phyloP scores from a whole-genome alignment of 2,329 filamentous ascomycete species.

The Xylariaceae sp. region DNA sequence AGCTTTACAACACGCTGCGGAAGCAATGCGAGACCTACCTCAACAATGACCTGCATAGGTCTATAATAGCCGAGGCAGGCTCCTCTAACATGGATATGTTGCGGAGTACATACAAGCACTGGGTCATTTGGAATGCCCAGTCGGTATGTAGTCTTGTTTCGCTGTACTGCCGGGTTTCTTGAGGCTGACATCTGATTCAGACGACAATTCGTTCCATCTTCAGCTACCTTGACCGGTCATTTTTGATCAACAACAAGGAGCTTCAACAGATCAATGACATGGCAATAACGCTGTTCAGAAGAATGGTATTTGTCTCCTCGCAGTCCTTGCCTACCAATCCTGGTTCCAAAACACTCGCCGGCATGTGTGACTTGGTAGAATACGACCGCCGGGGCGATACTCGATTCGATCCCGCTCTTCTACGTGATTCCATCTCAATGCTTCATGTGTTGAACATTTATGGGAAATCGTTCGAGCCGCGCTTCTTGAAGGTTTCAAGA shows the following conservation, averaged over 20 bases:
- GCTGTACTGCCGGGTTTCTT: not conserved
- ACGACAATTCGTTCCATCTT: conserved; percentile 83
- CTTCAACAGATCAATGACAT: conserved; percentile 78
- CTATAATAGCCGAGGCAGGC: conserved; percentile 54
- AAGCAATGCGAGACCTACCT: conserved; percentile 70
- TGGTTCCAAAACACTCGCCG: conserved; percentile 48
- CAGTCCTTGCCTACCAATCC: conserved; percentile 33
- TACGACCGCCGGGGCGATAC: conserved; percentile 65
- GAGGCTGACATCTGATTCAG: conserved; percentile 17
- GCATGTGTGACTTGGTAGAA: conserved; percentile 76
- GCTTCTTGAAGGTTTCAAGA: conserved; percentile 69
- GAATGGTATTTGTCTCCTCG: conserved; percentile 50
- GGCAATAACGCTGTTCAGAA: conserved; percentile 74
- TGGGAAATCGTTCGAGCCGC: conserved; percentile 75
- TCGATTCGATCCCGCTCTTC: conserved; percentile 64
- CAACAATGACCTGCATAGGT: conserved; percentile 58
- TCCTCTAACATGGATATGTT: conserved; percentile 66
- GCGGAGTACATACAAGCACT: conserved; percentile 57
- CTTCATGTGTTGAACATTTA: conserved; percentile 86
- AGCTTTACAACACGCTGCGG: conserved; percentile 68
- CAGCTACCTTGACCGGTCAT: conserved; percentile 91
- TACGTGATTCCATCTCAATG: conserved; percentile 78
- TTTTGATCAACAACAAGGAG: conserved; percentile 74
- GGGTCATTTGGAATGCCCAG: conserved; percentile 79
- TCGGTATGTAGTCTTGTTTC: conserved; percentile 55